Conservation (phyloP, 805 yeast species). For the Suhomyces kilbournensis region DNA sequence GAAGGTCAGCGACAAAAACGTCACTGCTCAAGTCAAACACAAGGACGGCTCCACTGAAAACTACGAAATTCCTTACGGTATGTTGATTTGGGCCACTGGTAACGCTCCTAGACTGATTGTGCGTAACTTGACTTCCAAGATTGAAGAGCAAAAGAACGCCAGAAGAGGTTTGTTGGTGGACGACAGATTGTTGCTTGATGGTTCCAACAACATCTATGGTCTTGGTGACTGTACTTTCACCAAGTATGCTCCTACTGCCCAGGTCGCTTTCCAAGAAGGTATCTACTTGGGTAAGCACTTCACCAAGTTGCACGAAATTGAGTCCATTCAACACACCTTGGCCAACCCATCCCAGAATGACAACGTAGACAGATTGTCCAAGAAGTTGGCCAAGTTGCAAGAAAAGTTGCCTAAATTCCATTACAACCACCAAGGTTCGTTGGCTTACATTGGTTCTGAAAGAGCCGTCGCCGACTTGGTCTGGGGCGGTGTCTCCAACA, state of each 20-base stretch:
- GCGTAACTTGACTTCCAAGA: conserved; percentile 58
- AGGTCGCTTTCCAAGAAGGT: conserved; percentile 96
- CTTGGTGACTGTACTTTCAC: conserved; percentile 94
- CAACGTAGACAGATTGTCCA: conserved; percentile 42
- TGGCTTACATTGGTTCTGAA: conserved; percentile 92
- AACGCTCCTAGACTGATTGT: conserved; percentile 82
- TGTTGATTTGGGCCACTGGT: conserved; percentile 97
- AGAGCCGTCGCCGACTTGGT: conserved; percentile 90
- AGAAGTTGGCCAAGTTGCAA: conserved; percentile 44
- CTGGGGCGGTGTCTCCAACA: conserved; percentile 74
- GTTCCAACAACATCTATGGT: conserved; percentile 80
- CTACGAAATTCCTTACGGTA: conserved; percentile 79
- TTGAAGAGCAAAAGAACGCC: conserved; percentile 78
- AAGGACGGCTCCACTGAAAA: conserved; percentile 60
- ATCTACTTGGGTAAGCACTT: conserved; percentile 71
- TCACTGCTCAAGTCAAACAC: conserved; percentile 67
- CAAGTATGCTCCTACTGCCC: conserved; percentile 93
- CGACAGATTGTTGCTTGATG: conserved; percentile 78
- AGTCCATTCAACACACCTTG: conserved; percentile 49
- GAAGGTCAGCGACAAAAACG: conserved; percentile 68
- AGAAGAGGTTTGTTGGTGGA: conserved; percentile 88
- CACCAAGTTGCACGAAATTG: conserved; percentile 60
- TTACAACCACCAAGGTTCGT: conserved; percentile 86
- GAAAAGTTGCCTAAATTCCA: conserved; percentile 58
- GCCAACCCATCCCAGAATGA: conserved; percentile 35